phyloP scores from a whole-genome alignment of 257 asterid genomes.

The Solanum neorickii region DNA sequence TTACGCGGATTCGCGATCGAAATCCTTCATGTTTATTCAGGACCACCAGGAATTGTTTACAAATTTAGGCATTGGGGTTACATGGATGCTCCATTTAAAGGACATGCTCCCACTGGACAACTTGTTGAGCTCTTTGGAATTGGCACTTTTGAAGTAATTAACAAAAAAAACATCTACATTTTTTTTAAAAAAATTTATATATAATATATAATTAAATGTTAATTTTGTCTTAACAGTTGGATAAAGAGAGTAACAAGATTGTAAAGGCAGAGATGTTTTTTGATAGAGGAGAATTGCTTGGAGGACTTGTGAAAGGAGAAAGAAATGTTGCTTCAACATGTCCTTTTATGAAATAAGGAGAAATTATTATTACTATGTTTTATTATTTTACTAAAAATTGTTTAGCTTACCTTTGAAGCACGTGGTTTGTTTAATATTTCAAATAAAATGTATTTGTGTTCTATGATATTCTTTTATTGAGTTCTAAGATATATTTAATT shows the following conservation, averaged over 20 bases:
- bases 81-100: constrained; percentile 59
- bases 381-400: background rate
- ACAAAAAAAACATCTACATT: background rate
- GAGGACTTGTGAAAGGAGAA: constrained; percentile 38
- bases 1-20: constrained; percentile 68
- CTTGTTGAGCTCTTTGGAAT: constrained; percentile 41
- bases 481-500: background rate
- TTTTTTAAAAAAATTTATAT: background rate
- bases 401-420: background rate
- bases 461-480: background rate
- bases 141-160: constrained; percentile 36
- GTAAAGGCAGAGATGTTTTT: constrained; percentile 43
- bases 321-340: constrained; percentile 19
- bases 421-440: background rate
- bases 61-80: constrained; percentile 81
- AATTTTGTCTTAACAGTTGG: constrained; percentile 21
- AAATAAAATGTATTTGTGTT: background rate
- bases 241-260: constrained; percentile 34
- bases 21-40: constrained; percentile 55
- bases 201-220: background rate
- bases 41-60: constrained; percentile 52
- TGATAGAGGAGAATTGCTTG: constrained; percentile 51
- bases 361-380: background rate
- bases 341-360: constrained; percentile 24
- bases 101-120: constrained; percentile 51